Conservation (phyloP, 2,329 filamentous ascomycete genomes). For the Verticillium dahliae region DNA sequence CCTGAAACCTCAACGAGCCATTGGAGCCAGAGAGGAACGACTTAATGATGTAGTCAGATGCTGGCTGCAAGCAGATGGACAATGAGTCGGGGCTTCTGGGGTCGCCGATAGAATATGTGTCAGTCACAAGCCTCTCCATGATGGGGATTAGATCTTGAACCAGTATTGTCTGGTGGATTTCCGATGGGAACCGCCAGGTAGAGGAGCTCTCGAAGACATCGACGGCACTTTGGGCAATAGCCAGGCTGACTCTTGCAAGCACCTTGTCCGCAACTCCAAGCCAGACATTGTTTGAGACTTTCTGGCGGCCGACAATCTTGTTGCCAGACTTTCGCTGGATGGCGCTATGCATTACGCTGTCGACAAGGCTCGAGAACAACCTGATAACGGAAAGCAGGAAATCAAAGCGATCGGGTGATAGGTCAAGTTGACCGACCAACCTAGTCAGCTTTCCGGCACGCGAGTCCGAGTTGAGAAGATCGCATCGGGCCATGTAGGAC, state of each 20-base stretch:
- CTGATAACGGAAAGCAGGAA: constrained; percentile 69
- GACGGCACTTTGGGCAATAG: constrained; percentile 68
- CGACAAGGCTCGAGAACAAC: constrained; percentile 68
- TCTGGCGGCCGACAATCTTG: constrained; percentile 40
- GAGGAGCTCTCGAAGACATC: constrained; percentile 81
- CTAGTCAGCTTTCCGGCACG: constrained; percentile 70
- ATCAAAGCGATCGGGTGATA: constrained; percentile 67
- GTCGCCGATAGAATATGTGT: constrained; percentile 70
- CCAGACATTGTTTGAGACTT: constrained; percentile 46
- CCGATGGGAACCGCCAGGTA: constrained; percentile 74
- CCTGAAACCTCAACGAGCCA: constrained; percentile 68
- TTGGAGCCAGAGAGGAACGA: constrained; percentile 67
- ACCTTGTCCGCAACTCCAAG: constrained; percentile 73
- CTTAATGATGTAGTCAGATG: constrained; percentile 70
- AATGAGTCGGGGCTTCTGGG: constrained; percentile 35
- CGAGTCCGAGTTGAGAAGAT: constrained; percentile 69
- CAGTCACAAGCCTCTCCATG: constrained; percentile 65
- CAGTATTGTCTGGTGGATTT: constrained; percentile 62
- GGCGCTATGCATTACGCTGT: constrained; percentile 65
- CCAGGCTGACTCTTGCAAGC: constrained; percentile 63
- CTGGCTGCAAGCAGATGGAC: constrained; percentile 59
- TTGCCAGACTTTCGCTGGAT: constrained; percentile 56
- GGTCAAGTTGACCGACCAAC: constrained; percentile 76
- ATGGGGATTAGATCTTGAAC: constrained; percentile 61
- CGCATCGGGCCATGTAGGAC: constrained; percentile 80